Evolutionary conservation across 257 asterid species (phyloP).

Genomic region (Petunia secreta): DNA sequence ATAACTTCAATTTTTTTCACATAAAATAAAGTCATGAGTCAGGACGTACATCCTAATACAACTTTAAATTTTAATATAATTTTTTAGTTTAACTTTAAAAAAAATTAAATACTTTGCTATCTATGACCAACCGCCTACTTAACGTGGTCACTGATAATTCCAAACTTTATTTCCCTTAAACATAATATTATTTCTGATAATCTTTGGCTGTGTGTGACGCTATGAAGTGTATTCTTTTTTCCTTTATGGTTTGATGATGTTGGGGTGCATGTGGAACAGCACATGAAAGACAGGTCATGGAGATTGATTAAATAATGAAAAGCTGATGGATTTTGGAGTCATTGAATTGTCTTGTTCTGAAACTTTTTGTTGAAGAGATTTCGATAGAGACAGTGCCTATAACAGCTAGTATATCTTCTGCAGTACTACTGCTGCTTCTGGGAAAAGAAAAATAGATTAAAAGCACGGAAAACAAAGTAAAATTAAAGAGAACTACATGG

Average conservation of each 20-base stretch:
- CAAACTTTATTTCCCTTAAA: no score
- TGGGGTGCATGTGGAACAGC: constrained; percentile 39
- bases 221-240: not conserved
- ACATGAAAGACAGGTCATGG: constrained; percentile 67
- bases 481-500: not conserved
- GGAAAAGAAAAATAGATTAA: not conserved
- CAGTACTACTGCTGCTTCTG: not conserved
- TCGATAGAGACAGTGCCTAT: constrained; percentile 4
- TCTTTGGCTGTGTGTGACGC: not conserved
- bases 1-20: no score
- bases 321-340: constrained; percentile 38
- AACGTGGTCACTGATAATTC: no score
- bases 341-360: constrained; percentile 40
- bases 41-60: no score
- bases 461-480: constrained; percentile 22
- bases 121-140: no score
- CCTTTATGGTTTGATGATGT: not conserved
- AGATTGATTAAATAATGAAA: constrained; percentile 35
- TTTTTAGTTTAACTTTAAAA: no score
- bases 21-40: no score
- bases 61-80: no score
- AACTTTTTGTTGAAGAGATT: not conserved
- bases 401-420: not conserved
- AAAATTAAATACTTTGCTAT: no score
- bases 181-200: no score